Evolutionary conservation across 2,329 filamentous ascomycete genomes (phyloP).

Genomic region (Penicillium sp.): DNA sequence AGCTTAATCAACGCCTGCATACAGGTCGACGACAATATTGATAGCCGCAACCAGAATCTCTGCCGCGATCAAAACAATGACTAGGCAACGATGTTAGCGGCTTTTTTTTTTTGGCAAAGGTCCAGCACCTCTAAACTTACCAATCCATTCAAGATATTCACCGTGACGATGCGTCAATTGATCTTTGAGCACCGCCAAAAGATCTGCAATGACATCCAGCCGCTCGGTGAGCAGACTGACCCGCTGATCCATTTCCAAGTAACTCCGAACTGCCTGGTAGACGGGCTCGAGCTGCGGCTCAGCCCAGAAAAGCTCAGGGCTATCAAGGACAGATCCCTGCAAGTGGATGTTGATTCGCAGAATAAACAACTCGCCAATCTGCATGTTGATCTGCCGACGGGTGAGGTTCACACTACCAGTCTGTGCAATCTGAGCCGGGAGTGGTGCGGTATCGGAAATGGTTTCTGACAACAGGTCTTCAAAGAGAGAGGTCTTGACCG

Average conservation of each 20-base stretch:
- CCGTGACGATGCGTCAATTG: constrained; percentile 92
- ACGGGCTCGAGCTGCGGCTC: constrained; percentile 96
- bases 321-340: constrained; percentile 94
- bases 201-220: constrained; percentile 87
- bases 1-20: constrained; percentile 64
- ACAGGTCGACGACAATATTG: constrained; percentile 93
- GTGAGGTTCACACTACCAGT: constrained; percentile 91
- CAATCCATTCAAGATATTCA: constrained; percentile 87
- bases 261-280: constrained; percentile 91
- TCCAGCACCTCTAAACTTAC: constrained; percentile 52
- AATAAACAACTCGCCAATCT: constrained; percentile 98
- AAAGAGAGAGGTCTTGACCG: constrained; percentile 96
- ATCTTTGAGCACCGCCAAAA: constrained; percentile 91
- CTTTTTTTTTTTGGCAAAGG: not conserved
- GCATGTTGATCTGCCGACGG: constrained; percentile 95
- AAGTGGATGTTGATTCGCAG: constrained; percentile 96
- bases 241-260: constrained; percentile 97
- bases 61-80: constrained; percentile 92
- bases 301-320: constrained; percentile 96
- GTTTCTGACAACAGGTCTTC: constrained; percentile 94
- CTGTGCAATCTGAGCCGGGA: constrained; percentile 87
- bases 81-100: constrained; percentile 48
- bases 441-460: constrained; percentile 88
- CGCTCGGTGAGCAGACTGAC: constrained; percentile 87
- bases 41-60: constrained; percentile 91